Evolutionary conservation across 2,329 filamentous ascomycete species (phyloP), one percentile per base, ranked within the genome.

Genomic region (Monosporascus sp.): DNA sequence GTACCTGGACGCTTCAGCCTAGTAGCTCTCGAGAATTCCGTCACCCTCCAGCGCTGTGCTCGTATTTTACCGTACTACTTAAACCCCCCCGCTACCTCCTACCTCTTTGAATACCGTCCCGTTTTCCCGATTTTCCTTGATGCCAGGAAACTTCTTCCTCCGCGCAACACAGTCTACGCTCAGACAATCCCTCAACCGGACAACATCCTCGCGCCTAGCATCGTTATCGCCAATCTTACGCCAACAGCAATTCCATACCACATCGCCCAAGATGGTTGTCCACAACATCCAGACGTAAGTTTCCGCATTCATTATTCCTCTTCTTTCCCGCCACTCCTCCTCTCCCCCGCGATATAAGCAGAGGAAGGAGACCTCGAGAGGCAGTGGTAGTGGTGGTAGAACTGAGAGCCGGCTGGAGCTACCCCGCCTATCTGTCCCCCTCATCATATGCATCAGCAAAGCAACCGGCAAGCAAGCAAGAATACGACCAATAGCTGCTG

Each of bases 211-310:
- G 28, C 56, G 58, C 44, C 48, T 56, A 50, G 22, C 59, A 44
- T 15, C n/a, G 18, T 20, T 56, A 50, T 31, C 59, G 26, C 18
- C n/a, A 41, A 44, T 20, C 5, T 26, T 44, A 44, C 41, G 41
- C 6, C n/a, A 24, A 46, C 43, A 64, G 58, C 59, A 68, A 41
- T 75, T 75, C 57, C 70, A 72, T 50, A 65, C 69, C 41, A 70
- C 67, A n/a, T 61, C 57, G 56, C 67, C 71, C 69, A 75, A 68
- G 54, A 75, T 75, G 73, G 69, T 68, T 60, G 68, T 75, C 62
- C 71, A 74, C 68, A 70, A 68, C 62, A 58, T 74, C 55, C 53
- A 60, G 44, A 67, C 63, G 72, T 74, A 60, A 63, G 72, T 68
- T 37, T 24, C 28, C 31, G 35, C 26, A 31, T 28, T 18, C 22